Base-by-base conservation (phyloP, 331 rosid genomes). In the Dryas integrifolia region DNA sequence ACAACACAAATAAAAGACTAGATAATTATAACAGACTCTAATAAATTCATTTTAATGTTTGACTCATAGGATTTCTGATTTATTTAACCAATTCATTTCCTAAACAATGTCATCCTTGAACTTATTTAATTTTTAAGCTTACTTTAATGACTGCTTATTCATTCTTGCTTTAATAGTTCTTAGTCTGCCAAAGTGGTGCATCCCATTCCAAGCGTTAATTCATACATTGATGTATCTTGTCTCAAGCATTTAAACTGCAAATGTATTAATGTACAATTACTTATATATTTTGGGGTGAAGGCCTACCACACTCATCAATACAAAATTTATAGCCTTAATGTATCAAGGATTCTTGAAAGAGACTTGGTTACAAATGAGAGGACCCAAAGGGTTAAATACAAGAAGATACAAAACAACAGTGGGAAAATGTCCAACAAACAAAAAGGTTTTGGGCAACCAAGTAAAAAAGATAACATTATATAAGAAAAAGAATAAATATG, bases 341-440 rank as follows among this genome's bases (percentile, higher is more conserved):
- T 60, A 12, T 26, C 41, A 66, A 26, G 44, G 9, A 24, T 40
- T 53, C 44, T 7, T 18, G 44, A 43, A 55, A 11, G 21, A 43
- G 43, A 69, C 6, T 9, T 0, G 0, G 7, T 69, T 70, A 70
- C 10, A 41, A 12, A 7, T 52, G 50, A 39, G 15, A 30, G 35
- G 35, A 30, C 9, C 40, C 7, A 40, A 41, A 12, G 13, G 53
- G 10, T 24, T 7, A 57, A 13, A 35, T 70, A 1, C 51, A 55
- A 52, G 63, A 69, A 56, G 39, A 40, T 52, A 46, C 16, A 69
- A 68, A 40, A 68, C 16, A 38, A 69, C 73, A 5, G 40, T 69
- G 51, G 50, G 16, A 51, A 18, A 18, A 69, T 18, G 52, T 69
- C 45, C 9, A 18, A 53, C 18, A 10, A 16, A 40, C 50, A 16